A percentile compares a stretch with the other conserved stretches of the same genome.
phyloP scores from a whole-genome alignment of 1,284 basidiomycete species.

The Leccinum fallax region DNA sequence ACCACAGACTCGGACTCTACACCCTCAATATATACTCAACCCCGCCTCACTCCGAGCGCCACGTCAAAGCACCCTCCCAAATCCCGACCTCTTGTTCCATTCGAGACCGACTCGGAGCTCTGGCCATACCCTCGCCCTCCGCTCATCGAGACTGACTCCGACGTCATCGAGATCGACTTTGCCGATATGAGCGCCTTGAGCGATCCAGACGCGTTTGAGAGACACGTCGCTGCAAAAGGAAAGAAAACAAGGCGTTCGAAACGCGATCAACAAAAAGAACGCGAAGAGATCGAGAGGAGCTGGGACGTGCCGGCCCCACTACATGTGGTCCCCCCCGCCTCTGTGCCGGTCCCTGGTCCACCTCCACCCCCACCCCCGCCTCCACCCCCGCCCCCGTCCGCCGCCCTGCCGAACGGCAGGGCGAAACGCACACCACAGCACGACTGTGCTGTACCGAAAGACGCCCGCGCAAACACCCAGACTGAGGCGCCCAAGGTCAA shows the following conservation, averaged over 20 bases:
- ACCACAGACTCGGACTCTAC: slow-evolving; percentile 9
- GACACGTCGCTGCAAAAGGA: slow-evolving; percentile 18
- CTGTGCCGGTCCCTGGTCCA: neutral
- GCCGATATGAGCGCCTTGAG: slow-evolving; percentile 68
- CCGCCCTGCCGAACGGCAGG: slow-evolving; percentile 26
- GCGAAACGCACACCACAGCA: slow-evolving; percentile 17
- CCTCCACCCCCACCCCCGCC: neutral
- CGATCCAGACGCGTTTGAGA: slow-evolving; percentile 55
- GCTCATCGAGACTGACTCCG: slow-evolving; percentile 41
- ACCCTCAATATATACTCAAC: slow-evolving; percentile 22
- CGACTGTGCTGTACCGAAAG: slow-evolving; percentile 12
- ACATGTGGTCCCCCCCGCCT: slow-evolving; percentile 19
- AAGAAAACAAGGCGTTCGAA: slow-evolving; percentile 42
- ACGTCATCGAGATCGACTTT: slow-evolving; percentile 72
- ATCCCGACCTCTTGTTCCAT: slow-evolving; percentile 49
- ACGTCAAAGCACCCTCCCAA: slow-evolving; percentile 22
- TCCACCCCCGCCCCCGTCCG: slow-evolving; percentile 11
- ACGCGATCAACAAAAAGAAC: slow-evolving; percentile 44
- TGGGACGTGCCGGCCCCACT: slow-evolving; percentile 52
- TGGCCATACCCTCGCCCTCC: slow-evolving; percentile 65
- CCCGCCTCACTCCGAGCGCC: neutral
- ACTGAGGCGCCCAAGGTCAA: slow-evolving; percentile 20
- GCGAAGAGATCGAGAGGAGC: slow-evolving; percentile 58
- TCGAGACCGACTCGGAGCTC: slow-evolving; percentile 58
- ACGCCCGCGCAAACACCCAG: neutral